These are phyloP conservation scores for Eutypella sp. DNA, from an alignment of 2,329 filamentous ascomycete genomes.

Conservation along the genomic window DNA sequence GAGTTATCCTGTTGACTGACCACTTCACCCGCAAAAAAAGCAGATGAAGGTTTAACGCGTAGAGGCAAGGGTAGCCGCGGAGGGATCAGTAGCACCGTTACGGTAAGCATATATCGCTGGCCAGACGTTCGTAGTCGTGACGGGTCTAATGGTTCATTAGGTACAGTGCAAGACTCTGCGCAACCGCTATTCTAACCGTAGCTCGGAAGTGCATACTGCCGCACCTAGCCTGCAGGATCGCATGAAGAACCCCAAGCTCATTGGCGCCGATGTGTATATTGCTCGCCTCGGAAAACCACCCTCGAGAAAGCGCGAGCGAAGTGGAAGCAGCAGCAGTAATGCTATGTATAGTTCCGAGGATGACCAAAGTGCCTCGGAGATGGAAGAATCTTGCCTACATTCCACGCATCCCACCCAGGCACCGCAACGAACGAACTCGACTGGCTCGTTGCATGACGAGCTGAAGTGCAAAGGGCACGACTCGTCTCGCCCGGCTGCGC, in stretches of 20 bases:
- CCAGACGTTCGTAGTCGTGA: neutral
- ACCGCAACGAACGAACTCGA: conserved; percentile 7
- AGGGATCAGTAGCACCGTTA: neutral
- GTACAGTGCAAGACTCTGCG: neutral
- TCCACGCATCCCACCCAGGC: no score
- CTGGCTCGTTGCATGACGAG: conserved; percentile 44
- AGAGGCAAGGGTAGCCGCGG: neutral
- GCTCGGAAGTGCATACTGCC: conserved; percentile 3
- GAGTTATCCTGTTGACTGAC: neutral
- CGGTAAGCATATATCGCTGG: neutral
- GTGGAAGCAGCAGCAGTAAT: neutral
- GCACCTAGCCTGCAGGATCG: conserved; percentile 26
- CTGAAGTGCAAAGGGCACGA: conserved; percentile 22
- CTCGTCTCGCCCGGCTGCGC: neutral
- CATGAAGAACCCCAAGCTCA: conserved; percentile 40
- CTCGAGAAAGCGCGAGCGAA: neutral
- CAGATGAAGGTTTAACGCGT: neutral
- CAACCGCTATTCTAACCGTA: conserved; percentile 5
- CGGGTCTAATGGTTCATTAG: neutral
- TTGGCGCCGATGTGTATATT: conserved; percentile 48
- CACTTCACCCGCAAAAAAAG: neutral
- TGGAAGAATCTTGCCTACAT: no score
- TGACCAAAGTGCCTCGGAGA: no score
- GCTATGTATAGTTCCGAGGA: no score
- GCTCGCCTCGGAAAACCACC: conserved; percentile 31